Evolutionary conservation across 164 flowering plant genomes (phyloP).

Genomic region (Chloranthus sessilifolius): DNA sequence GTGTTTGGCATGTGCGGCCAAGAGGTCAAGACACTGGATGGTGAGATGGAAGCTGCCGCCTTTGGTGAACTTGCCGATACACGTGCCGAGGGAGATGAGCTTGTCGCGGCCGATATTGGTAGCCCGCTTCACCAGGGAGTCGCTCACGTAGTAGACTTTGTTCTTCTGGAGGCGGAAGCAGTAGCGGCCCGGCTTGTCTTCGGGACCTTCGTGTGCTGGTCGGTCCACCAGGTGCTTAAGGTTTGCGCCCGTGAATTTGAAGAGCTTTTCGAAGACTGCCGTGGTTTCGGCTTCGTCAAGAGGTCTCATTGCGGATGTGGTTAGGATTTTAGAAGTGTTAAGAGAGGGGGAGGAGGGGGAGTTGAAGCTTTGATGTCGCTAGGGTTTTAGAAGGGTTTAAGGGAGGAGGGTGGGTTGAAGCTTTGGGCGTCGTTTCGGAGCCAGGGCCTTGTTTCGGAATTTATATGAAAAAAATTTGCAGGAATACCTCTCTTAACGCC

Average conservation of each 20-base stretch:
- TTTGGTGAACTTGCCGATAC: constrained; percentile 64
- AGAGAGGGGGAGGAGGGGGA: background rate
- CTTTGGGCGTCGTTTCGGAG: too few species aligned
- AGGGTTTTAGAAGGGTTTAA: too few species aligned
- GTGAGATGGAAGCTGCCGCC: constrained; percentile 69
- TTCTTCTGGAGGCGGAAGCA: constrained; percentile 67
- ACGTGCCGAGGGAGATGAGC: constrained; percentile 47
- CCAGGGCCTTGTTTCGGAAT: too few species aligned
- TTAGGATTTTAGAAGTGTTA: background rate
- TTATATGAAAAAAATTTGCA: too few species aligned
- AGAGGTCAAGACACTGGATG: constrained; percentile 41
- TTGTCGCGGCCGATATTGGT: constrained; percentile 48
- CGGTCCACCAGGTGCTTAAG: constrained; percentile 67
- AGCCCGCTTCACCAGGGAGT: constrained; percentile 55
- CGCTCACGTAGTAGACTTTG: constrained; percentile 54
- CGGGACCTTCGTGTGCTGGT: constrained; percentile 59
- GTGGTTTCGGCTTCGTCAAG: constrained; percentile 62
- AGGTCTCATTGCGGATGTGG: constrained; percentile 38
- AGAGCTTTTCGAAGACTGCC: constrained; percentile 60
- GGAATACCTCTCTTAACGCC: too few species aligned
- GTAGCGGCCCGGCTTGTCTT: constrained; percentile 39
- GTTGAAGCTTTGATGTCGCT: background rate
- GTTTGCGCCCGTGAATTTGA: constrained; percentile 62
- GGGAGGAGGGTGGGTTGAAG: too few species aligned
- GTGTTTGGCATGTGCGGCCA: constrained; percentile 80